Conservation (phyloP, 331 rosid genomes). For the Ulmus americana region DNA sequence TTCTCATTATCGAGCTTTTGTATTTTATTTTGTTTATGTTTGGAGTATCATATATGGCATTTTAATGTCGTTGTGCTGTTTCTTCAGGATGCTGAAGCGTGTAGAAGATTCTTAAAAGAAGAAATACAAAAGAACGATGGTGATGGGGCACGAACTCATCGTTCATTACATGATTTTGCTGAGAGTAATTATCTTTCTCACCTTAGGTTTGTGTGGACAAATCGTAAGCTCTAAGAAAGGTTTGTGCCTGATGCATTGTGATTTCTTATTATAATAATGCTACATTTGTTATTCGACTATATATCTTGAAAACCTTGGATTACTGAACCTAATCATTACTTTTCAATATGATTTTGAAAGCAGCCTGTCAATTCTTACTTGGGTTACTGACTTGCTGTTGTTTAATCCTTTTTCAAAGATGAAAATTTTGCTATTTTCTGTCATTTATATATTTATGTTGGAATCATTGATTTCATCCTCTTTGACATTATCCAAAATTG, state of each 20-base stretch:
- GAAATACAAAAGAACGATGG: constrained; percentile 41
- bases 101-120: constrained; percentile 46
- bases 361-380: not conserved
- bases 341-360: not conserved
- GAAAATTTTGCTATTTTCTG: too few relatives aligned
- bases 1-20: not conserved
- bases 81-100: constrained; percentile 59
- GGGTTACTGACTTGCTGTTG: too few relatives aligned
- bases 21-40: not conserved
- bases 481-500: not conserved
- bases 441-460: too few relatives aligned
- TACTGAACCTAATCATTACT: not conserved
- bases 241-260: constrained; percentile 21
- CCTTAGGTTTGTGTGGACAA: constrained; percentile 57
- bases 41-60: too few relatives aligned
- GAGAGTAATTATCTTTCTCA: constrained; percentile 68
- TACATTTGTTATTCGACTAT: not conserved
- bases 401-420: too few relatives aligned
- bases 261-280: not conserved
- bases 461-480: not conserved
- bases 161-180: constrained; percentile 83
- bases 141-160: constrained; percentile 57
- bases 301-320: not conserved
- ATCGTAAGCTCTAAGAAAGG: constrained; percentile 36
- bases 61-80: constrained; percentile 16